Evolutionary conservation across 495 filamentous ascomycete genomes (phyloP).

Genomic region (Daldinia concentrica): DNA sequence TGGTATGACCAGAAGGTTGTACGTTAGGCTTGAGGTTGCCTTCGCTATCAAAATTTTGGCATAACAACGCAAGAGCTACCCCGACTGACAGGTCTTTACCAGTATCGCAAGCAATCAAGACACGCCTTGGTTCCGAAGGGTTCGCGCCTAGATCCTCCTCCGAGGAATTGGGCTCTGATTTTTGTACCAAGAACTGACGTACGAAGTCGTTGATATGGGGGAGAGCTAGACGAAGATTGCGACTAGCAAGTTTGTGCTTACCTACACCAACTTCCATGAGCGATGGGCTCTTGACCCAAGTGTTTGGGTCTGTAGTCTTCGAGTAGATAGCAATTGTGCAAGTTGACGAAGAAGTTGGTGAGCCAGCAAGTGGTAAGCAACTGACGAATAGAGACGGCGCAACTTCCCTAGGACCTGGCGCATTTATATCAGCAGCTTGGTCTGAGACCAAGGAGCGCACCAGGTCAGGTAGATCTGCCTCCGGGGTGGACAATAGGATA

Average conservation of each 20-base stretch:
- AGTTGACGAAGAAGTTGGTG: constrained; percentile 19
- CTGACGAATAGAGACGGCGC: constrained; percentile 50
- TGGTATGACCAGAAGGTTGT: constrained; percentile 62
- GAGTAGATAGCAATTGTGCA: constrained; percentile 48
- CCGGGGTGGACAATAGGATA: constrained; percentile 63
- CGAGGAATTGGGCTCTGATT: background rate
- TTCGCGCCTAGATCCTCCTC: constrained; percentile 3
- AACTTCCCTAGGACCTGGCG: constrained; percentile 48
- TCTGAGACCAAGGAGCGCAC: constrained; percentile 65
- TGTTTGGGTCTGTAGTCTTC: constrained; percentile 44
- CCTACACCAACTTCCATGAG: constrained; percentile 71
- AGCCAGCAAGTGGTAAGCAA: constrained; percentile 31
- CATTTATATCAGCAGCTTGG: constrained; percentile 18
- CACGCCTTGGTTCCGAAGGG: constrained; percentile 18
- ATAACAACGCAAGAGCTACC: constrained; percentile 60
- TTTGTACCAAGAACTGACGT: constrained; percentile 36
- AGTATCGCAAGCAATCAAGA: constrained; percentile 53
- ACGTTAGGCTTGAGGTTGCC: constrained; percentile 41
- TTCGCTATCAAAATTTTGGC: constrained; percentile 51
- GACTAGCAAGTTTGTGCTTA: constrained; percentile 75
- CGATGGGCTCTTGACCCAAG: constrained; percentile 48
- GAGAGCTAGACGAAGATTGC: constrained; percentile 74
- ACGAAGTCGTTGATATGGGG: constrained; percentile 63
- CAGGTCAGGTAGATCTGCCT: constrained; percentile 70
- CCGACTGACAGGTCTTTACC: constrained; percentile 57